Percentiles rank a stretch among this genome's conserved stretches.
Conservation (phyloP, 139 green algal genomes). For the Chlorella sp. region DNA sequence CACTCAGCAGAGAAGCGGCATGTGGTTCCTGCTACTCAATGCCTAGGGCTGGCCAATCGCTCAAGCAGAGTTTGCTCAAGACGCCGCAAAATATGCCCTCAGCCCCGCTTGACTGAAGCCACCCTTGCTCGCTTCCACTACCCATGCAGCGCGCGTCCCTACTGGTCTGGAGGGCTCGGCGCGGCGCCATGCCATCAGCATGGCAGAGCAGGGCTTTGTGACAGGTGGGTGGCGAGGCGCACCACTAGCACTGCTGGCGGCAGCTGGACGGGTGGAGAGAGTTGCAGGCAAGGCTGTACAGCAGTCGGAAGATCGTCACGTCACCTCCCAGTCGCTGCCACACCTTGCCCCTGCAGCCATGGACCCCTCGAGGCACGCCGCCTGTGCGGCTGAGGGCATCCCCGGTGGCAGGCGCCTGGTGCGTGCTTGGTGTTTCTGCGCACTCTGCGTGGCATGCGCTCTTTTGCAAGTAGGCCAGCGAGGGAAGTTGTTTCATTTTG, state of each 20-base stretch:
- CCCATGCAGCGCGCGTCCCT: background rate
- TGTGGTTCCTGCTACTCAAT: background rate
- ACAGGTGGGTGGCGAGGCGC: background rate
- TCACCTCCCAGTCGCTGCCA: too few species aligned
- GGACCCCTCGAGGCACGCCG: slow-evolving; percentile 2
- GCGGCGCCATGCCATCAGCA: background rate
- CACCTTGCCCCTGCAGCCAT: background rate
- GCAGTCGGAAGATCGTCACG: too few species aligned
- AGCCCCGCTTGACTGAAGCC: too few species aligned
- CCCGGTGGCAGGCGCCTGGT: background rate
- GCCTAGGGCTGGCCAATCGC: background rate
- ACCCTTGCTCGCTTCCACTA: background rate
- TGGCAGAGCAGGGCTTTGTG: slow-evolving; percentile 21
- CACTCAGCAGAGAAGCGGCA: background rate
- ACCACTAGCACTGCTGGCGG: background rate
- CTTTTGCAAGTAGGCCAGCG: too few species aligned
- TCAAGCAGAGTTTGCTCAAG: background rate
- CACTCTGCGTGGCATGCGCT: too few species aligned
- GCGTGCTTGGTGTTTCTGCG: too few species aligned
- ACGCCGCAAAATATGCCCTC: too few species aligned
- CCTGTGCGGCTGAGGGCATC: slow-evolving; percentile 11
- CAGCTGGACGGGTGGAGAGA: too few species aligned
- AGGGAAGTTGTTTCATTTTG: too few species aligned
- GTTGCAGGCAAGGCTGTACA: too few species aligned
- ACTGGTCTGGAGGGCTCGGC: background rate